Evolutionary conservation across 2,329 filamentous ascomycete species (phyloP).

Genomic region (Sclerotinia nivalis): DNA sequence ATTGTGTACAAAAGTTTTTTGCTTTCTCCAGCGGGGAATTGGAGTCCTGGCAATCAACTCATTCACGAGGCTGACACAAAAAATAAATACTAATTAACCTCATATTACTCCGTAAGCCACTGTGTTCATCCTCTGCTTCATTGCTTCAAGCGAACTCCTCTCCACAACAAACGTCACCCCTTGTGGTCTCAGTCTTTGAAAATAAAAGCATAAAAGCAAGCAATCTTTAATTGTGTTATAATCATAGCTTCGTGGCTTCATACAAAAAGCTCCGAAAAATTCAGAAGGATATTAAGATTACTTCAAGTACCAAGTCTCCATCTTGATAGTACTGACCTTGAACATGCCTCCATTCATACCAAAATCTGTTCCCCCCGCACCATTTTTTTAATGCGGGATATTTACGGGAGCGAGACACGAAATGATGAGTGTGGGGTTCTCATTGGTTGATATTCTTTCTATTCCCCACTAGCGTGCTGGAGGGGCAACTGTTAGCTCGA

Average conservation of each 20-base stretch:
- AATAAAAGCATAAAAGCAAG: neutral
- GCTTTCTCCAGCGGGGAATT: neutral
- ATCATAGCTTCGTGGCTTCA: neutral
- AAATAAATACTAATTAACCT: neutral
- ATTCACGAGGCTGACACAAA: neutral
- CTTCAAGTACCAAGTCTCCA: neutral
- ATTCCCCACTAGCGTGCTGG: constrained; percentile 4
- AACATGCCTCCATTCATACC: neutral
- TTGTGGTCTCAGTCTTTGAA: neutral
- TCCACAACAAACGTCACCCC: neutral
- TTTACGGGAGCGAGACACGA: constrained; percentile 4
- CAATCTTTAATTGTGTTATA: neutral
- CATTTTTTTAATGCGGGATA: constrained; percentile 9
- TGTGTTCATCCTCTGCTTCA: neutral
- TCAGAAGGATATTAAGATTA: neutral
- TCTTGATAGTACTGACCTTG: neutral
- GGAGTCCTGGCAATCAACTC: constrained; percentile 5
- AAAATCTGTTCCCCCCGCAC: constrained; percentile 6
- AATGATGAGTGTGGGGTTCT: neutral
- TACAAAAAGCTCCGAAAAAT: too few species aligned
- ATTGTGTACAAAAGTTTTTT: neutral
- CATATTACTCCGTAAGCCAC: neutral
- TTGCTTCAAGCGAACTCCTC: constrained; percentile 4
- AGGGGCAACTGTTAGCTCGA: constrained; percentile 18
- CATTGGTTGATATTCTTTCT: constrained; percentile 1